phyloP scores from a whole-genome alignment of 2,329 filamentous ascomycete species.

The Fusarium setosum region DNA sequence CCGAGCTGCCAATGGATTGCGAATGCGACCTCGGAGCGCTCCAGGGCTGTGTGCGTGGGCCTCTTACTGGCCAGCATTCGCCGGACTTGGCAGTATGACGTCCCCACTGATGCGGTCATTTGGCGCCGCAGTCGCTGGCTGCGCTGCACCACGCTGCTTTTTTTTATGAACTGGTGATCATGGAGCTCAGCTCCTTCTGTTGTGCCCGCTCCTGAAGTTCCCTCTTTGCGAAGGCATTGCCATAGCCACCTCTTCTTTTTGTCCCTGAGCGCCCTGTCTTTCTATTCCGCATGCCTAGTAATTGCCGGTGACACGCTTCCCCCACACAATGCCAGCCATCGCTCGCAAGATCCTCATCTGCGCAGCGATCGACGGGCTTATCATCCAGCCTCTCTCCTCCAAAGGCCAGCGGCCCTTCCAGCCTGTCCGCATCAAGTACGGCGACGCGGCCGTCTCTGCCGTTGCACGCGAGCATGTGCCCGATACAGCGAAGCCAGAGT shows the following conservation, averaged over 20 bases:
- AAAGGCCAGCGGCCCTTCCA: slow-evolving; percentile 67
- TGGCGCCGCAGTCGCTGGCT: slow-evolving; percentile 27
- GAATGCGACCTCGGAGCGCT: slow-evolving; percentile 40
- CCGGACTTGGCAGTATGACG: slow-evolving; percentile 32
- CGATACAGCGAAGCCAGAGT: slow-evolving; percentile 56
- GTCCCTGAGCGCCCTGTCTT: no score
- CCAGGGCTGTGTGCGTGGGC: slow-evolving; percentile 24
- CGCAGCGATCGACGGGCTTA: slow-evolving; percentile 83
- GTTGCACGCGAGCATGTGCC: slow-evolving; percentile 58
- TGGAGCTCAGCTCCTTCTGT: slow-evolving; percentile 7
- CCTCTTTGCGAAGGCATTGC: background rate
- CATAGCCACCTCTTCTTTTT: no score
- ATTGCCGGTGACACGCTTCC: slow-evolving; percentile 18
- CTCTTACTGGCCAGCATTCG: slow-evolving; percentile 9
- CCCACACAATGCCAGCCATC: slow-evolving; percentile 74
- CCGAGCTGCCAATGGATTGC: slow-evolving; percentile 15
- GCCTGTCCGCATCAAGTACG: slow-evolving; percentile 78
- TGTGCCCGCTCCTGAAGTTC: background rate
- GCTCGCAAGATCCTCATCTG: slow-evolving; percentile 84
- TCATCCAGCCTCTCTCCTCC: slow-evolving; percentile 77
- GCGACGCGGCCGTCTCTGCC: slow-evolving; percentile 61
- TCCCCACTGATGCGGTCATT: slow-evolving; percentile 44
- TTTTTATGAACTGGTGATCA: slow-evolving; percentile 18
- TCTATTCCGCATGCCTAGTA: slow-evolving; percentile 17
- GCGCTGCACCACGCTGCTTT: slow-evolving; percentile 6